These are phyloP conservation scores for Elongisporangium undulatum DNA, from an alignment of 352 stramenopile species.

Conservation along the genomic window DNA sequence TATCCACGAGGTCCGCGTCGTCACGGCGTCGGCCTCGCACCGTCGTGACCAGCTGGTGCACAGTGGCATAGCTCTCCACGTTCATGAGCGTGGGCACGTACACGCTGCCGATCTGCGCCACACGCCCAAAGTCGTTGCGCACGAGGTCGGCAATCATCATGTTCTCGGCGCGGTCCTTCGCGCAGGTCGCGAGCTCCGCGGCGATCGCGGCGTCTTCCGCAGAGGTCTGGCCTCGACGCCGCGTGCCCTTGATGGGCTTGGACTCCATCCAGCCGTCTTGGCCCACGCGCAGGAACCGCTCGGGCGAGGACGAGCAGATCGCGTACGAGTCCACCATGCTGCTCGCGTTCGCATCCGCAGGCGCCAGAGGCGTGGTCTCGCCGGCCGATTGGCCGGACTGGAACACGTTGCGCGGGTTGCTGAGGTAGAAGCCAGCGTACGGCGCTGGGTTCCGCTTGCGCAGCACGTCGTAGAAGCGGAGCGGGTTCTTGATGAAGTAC, in stretches of 20 bases:
- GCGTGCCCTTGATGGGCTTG: constrained; percentile 97
- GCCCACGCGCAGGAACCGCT: constrained; percentile 90
- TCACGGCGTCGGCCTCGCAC: constrained; percentile 74
- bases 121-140: constrained; percentile 94
- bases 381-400: not conserved
- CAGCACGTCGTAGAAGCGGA: constrained; percentile 89
- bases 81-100: constrained; percentile 92
- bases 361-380: not conserved
- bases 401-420: constrained; percentile 44
- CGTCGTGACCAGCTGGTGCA: constrained; percentile 97
- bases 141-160: constrained; percentile 98
- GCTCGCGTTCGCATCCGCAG: not conserved
- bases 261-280: constrained; percentile 88
- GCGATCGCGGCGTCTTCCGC: constrained; percentile 59
- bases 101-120: constrained; percentile 90
- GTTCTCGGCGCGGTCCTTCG: constrained; percentile 96
- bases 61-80: constrained; percentile 95
- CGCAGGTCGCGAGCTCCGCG: constrained; percentile 68
- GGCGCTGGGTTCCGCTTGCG: constrained; percentile 92
- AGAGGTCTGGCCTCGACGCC: constrained; percentile 37
- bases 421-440: constrained; percentile 90
- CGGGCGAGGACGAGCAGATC: constrained; percentile 95
- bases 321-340: constrained; percentile 58
- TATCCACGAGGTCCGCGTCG: constrained; percentile 79
- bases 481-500: constrained; percentile 31